A percentile compares a stretch with the other conserved stretches of the same genome.
phyloP scores from a whole-genome alignment of 225 moss, liverwort and hornwort genomes.

The Climacium dendroides region DNA sequence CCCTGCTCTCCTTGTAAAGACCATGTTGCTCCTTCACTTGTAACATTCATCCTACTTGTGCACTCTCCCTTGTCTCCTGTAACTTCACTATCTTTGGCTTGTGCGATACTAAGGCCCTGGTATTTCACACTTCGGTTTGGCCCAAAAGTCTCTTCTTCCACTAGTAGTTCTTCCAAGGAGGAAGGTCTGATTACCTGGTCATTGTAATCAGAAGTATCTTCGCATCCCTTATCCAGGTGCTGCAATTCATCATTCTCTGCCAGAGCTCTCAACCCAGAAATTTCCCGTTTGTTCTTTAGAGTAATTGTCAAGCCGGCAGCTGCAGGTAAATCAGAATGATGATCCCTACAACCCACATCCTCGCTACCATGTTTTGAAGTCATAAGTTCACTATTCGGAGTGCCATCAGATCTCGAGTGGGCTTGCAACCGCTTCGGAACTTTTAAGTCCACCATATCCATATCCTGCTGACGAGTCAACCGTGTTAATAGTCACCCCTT shows the following conservation, averaged over 20 bases:
- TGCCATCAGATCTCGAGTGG: neutral
- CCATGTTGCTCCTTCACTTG: neutral
- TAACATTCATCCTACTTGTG: neutral
- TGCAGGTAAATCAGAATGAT: neutral
- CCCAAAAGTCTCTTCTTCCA: neutral
- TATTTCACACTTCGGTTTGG: neutral
- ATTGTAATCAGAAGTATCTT: neutral
- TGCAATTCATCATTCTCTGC: slow-evolving; percentile 10
- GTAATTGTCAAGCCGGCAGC: neutral
- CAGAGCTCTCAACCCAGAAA: slow-evolving; percentile 28
- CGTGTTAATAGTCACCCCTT: neutral
- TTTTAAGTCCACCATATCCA: neutral
- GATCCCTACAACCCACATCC: neutral
- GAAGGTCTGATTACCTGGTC: neutral
- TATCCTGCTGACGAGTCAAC: slow-evolving; percentile 12
- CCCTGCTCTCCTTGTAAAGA: neutral
- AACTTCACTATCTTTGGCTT: neutral
- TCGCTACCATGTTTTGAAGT: neutral
- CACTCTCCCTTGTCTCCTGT: slow-evolving; percentile 6
- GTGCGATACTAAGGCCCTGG: neutral
- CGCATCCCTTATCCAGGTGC: neutral
- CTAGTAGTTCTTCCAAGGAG: neutral
- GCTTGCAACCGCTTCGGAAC: neutral
- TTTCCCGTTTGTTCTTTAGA: neutral
- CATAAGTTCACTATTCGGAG: neutral